These are phyloP conservation scores for Backusella australiensis DNA, from an alignment of 192 early-diverging fungal genomes.

Conservation along the genomic window DNA sequence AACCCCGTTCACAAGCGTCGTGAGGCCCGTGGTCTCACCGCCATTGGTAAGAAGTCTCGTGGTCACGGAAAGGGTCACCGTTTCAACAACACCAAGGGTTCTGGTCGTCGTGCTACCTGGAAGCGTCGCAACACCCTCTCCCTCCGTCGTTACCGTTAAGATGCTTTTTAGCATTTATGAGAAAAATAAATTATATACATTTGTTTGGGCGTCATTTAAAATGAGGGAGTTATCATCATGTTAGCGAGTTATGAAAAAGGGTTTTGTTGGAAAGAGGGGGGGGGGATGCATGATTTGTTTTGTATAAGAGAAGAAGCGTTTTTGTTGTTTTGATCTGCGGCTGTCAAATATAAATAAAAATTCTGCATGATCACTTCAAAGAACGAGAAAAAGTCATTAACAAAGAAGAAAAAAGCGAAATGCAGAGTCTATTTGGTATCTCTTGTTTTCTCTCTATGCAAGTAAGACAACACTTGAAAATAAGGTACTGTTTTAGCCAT, in stretches of 20 bases:
- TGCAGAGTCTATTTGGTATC: too few species aligned
- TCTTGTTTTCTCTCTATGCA: too few species aligned
- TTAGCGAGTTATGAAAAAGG: background rate
- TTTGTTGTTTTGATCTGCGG: background rate
- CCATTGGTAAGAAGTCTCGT: conserved; percentile 96
- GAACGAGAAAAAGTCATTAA: too few species aligned
- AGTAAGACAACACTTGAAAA: too few species aligned
- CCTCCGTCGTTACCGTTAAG: conserved; percentile 91
- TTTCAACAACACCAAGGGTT: conserved; percentile 96
- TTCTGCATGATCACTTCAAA: background rate
- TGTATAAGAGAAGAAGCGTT: background rate
- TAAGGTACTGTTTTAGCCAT: too few species aligned
- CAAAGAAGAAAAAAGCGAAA: too few species aligned
- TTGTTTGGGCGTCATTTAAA: conserved; percentile 4
- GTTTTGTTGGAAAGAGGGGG: background rate
- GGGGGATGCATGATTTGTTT: background rate
- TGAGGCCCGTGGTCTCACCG: conserved; percentile 95
- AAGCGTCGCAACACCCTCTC: conserved; percentile 94
- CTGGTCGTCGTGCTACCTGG: conserved; percentile 92
- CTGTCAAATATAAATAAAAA: background rate
- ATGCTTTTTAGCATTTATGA: background rate
- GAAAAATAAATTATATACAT: background rate
- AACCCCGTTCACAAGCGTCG: conserved; percentile 98
- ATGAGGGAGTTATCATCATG: background rate
- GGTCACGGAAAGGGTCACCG: conserved; percentile 95